Percentiles rank a stretch among this genome's conserved stretches.
Evolutionary conservation across 805 yeast species (phyloP).

Genomic region (Starmerella roubikii): DNA sequence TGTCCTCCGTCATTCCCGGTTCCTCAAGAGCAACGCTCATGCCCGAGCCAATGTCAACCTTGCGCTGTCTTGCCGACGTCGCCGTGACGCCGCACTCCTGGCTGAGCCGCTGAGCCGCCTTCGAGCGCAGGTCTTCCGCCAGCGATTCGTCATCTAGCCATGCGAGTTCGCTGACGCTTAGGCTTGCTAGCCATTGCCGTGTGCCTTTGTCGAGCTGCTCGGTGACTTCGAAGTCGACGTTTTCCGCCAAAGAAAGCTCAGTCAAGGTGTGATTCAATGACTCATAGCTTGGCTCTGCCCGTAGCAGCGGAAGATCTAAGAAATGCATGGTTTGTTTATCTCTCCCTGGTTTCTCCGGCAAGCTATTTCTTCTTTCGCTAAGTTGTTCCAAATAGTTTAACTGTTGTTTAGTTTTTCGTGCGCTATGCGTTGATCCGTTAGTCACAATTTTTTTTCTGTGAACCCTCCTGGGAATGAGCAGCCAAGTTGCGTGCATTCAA

Average conservation of each 20-base stretch:
- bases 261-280: slow-evolving; percentile 8
- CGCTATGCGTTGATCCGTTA: too few species aligned
- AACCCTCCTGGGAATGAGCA: slow-evolving; percentile 5
- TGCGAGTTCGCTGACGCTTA: slow-evolving; percentile 26
- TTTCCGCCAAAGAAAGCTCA: slow-evolving; percentile 3
- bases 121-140: slow-evolving; percentile 32
- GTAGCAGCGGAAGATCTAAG: slow-evolving; percentile 24
- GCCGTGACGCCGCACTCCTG: slow-evolving; percentile 80
- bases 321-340: too few species aligned
- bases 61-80: slow-evolving; percentile 54
- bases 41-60: slow-evolving; percentile 36
- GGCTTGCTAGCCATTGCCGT: slow-evolving; percentile 25
- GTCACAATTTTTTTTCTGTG: too few species aligned
- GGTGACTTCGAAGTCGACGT: slow-evolving; percentile 13
- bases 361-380: too few species aligned
- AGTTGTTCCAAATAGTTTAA: too few species aligned
- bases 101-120: slow-evolving; percentile 53
- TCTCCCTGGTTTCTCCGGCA: too few species aligned
- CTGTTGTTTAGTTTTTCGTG: too few species aligned
- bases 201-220: slow-evolving; percentile 17
- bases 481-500: slow-evolving; percentile 64
- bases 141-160: slow-evolving; percentile 34
- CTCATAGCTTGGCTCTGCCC: slow-evolving; percentile 13
- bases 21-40: slow-evolving; percentile 40
- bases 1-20: slow-evolving; percentile 78